Evolutionary conservation across 2,329 filamentous ascomycete species (phyloP), one percentile per base, ranked within the genome.

Genomic region (Malbranchea zuffiana): DNA sequence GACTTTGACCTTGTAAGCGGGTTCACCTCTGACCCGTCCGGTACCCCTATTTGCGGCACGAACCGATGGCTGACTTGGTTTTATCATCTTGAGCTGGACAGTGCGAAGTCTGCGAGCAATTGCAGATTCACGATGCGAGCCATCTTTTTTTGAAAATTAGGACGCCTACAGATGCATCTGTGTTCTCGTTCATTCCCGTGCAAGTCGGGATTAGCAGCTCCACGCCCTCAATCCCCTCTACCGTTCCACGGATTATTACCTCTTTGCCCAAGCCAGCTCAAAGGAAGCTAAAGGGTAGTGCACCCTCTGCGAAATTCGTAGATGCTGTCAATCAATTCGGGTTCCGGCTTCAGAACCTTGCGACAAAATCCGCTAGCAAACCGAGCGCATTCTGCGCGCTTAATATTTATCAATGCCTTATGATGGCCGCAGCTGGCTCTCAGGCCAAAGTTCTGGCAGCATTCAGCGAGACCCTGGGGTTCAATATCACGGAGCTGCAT

Each of bases 1-100:
- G 38, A 40, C 16, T 40, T 30, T 20, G 38, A 40, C 24, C 32
- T 40, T 13, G 38, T 40, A 36, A 36, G 32, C n/a, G n/a, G n/a
- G n/a, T n/a, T n/a, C n/a, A n/a, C n/a, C n/a, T n/a, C n/a, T n/a
- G n/a, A n/a, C n/a, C n/a, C n/a, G n/a, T n/a, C n/a, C n/a, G n/a
- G n/a, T n/a, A n/a, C n/a, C n/a, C n/a, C n/a, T n/a, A n/a, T n/a
- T n/a, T n/a, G n/a, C n/a, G n/a, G n/a, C n/a, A n/a, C n/a, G n/a
- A n/a, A n/a, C n/a, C n/a, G n/a, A n/a, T n/a, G n/a, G n/a, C n/a
- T n/a, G n/a, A n/a, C n/a, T n/a, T n/a, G n/a, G n/a, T n/a, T n/a
- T n/a, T n/a, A n/a, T 21, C 25, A 18, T 20, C 35, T 20, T 10
- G 8, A 18, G 8, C 16, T 11, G 23, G 7, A 18, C 10, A 37